Conservation (phyloP, 164 flowering plant species). For the Stephania yunnanensis region DNA sequence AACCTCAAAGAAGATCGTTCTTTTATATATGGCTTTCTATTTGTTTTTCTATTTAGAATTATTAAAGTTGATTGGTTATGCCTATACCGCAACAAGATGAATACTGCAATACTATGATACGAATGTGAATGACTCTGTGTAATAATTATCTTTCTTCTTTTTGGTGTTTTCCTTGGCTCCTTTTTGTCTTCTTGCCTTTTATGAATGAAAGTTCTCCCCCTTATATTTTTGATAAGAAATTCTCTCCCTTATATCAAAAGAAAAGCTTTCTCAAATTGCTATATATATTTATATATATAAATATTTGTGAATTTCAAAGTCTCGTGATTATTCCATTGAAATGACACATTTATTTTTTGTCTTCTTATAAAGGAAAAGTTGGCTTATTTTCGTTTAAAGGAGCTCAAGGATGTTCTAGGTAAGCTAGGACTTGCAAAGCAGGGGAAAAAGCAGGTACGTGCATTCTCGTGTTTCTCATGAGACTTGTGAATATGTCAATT, state of each 20-base stretch:
- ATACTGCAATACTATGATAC: neutral
- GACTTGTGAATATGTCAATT: no score
- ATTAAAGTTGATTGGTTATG: neutral
- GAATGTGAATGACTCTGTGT: neutral
- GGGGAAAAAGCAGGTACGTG: constrained; percentile 80
- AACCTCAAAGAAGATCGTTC: no score
- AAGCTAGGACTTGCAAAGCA: constrained; percentile 75
- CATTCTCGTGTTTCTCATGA: neutral
- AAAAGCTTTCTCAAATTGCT: neutral
- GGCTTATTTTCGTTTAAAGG: constrained; percentile 32
- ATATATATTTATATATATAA: neutral
- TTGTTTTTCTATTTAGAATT: neutral
- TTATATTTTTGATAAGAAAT: no score
- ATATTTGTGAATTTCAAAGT: neutral
- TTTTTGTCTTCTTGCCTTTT: neutral
- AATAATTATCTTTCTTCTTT: neutral
- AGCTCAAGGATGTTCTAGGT: constrained; percentile 49
- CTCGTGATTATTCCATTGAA: neutral
- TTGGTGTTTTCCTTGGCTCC: neutral
- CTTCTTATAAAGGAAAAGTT: constrained; percentile 27
- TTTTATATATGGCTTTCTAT: neutral
- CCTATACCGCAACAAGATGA: neutral
- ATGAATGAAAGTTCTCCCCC: neutral
- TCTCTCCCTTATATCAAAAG: no score
- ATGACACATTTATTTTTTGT: constrained; percentile 11